A percentile compares a stretch with the other conserved stretches of the same genome.
These are phyloP conservation scores for Clarireedia paspali DNA, from an alignment of 2,329 filamentous ascomycete genomes.

Conservation along the genomic window DNA sequence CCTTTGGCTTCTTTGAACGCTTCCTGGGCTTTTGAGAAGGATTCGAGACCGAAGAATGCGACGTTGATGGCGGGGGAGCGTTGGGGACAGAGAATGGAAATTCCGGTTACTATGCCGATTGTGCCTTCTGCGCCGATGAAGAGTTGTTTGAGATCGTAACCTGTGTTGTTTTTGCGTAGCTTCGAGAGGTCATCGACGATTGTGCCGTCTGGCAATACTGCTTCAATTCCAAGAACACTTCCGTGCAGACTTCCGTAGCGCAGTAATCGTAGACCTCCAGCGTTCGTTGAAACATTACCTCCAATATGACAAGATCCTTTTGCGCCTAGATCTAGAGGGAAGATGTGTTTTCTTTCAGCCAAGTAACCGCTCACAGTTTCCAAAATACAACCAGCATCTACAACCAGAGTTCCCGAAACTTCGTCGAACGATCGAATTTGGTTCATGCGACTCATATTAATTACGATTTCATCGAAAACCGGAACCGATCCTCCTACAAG, in stretches of 20 bases:
- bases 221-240: conserved; percentile 85
- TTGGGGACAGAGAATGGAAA: conserved; percentile 85
- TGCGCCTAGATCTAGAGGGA: conserved; percentile 92
- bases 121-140: conserved; percentile 96
- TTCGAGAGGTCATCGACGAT: conserved; percentile 82
- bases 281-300: conserved; percentile 93
- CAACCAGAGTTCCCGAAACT: conserved; percentile 82
- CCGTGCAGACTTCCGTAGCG: conserved; percentile 94
- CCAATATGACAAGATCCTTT: conserved; percentile 97
- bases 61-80: conserved; percentile 86
- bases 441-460: conserved; percentile 89
- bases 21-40: conserved; percentile 78
- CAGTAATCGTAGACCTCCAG: conserved; percentile 80
- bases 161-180: conserved; percentile 96
- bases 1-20: conserved; percentile 85
- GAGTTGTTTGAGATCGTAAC: conserved; percentile 93
- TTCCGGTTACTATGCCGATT: conserved; percentile 84
- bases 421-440: conserved; percentile 86
- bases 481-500: conserved; percentile 92
- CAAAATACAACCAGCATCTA: conserved; percentile 84
- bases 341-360: conserved; percentile 76
- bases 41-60: conserved; percentile 85
- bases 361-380: conserved; percentile 84
- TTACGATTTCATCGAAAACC: conserved; percentile 95
- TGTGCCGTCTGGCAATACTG: conserved; percentile 87